phyloP scores from a whole-genome alignment of 2,329 filamentous ascomycete genomes.

The Penicillium verrucosum region DNA sequence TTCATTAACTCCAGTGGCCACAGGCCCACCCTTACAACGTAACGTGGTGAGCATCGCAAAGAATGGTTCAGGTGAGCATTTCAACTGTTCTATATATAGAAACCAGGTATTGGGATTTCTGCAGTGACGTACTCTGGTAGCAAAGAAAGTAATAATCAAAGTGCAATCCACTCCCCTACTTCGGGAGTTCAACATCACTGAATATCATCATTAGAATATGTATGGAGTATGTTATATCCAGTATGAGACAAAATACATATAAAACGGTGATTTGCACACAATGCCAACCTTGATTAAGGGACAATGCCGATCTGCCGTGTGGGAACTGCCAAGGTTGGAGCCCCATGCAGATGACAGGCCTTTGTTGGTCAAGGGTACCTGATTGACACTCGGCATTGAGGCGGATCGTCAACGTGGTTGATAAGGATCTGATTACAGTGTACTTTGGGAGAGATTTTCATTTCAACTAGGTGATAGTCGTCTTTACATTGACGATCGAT shows the following conservation, averaged over 20 bases:
- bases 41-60: background rate
- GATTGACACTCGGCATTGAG: conserved; percentile 15
- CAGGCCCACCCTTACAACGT: background rate
- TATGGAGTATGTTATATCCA: background rate
- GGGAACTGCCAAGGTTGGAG: conserved; percentile 34
- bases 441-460: background rate
- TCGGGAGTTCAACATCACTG: background rate
- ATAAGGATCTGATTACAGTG: conserved; percentile 6
- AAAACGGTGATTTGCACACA: conserved; percentile 20
- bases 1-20: background rate
- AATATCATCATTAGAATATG: background rate
- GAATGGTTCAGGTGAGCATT: conserved; percentile 10
- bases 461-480: conserved; percentile 1
- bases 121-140: background rate
- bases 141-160: background rate
- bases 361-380: conserved; percentile 17
- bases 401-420: conserved; percentile 12
- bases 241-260: background rate
- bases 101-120: background rate
- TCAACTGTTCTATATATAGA: conserved; percentile 15
- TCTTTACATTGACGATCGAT: background rate
- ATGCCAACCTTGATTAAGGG: conserved; percentile 23
- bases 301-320: conserved; percentile 40
- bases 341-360: conserved; percentile 36
- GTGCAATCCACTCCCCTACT: background rate